Evolutionary conservation across 1,284 basidiomycete genomes (phyloP), one percentile per base, ranked within the genome.

Genomic region (Ceratobasidium sp.): DNA sequence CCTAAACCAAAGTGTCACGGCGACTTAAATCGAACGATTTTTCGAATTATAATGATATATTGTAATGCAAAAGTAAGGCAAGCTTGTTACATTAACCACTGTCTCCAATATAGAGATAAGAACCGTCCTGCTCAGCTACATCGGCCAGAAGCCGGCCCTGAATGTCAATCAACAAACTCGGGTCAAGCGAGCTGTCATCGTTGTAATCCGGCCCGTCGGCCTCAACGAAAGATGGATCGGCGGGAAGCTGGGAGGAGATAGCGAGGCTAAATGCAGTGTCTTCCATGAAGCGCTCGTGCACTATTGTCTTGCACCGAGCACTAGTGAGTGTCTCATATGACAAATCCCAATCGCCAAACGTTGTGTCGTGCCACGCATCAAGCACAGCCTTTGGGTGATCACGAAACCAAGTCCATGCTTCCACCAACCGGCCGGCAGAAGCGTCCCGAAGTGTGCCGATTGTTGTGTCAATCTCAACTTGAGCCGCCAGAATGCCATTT

Each of bases 321-420:
- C 39, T 42, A 42, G 56, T 61, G 3, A 72, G 70, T 33, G 39
- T 58, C 39, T 72, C 40, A 20, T 72, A 60, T 26, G 56, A 72
- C 4, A 72, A 55, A 40, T 72, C 55, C 70, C 70, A 72, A 3
- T 26, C 56, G 9, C 39, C 39, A 42, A 72, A 61, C 3, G 53
- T 15, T 4, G 70, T 42, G 6, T 46, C 12, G 10, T 28, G 23
- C 70, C 70, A 72, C 10, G 70, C 28, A 12, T 60, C n/a, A 23
- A 13, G 44, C 2, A 72, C 23, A 4, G 46, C 55, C 20, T 72
- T 2, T 3, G 70, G 70, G 23, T 72, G 53, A 23, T 46, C 23
- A 10, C 26, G 10, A 33, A 72, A 26, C 70, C 55, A 72, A 1
- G 12, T n/a, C 40, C 53, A 60, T 9, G 70, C 53, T 10, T 23